Base-by-base conservation (phyloP, 139 green algal genomes). In the Chlorella sp. region DNA sequence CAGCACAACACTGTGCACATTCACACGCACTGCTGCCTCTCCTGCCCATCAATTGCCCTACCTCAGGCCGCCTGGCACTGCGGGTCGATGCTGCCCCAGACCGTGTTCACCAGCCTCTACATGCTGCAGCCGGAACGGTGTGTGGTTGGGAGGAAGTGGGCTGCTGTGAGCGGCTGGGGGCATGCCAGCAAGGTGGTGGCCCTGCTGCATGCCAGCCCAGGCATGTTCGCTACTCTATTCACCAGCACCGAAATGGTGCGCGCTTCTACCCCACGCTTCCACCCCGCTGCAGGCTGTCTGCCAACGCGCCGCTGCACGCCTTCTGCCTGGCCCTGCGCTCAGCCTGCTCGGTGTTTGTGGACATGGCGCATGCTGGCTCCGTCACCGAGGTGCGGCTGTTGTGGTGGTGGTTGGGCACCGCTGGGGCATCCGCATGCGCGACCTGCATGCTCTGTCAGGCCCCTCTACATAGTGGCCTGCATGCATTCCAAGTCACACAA, bases 41-140 rank as follows among this genome's bases (percentile, higher is more conserved):
- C 44, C 44, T 9, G 9, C n/a, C n/a, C n/a, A n/a, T n/a, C n/a
- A n/a, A 7, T 11, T 11, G 7, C 51, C 51, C 68, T 76, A 0
- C 51, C 92, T 65, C 93, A 97, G 86, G 93, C 92, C 12, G 94
- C 87, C 1, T 98, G 94, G 93, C 93, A 97, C 64, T 44, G 32
- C 12, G 95, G 94, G 3, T 81, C 90, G 60, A 83, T 92, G 20
- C 85, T 98, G 26, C 91, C 95, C 28, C 90, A 95, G 82, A 98
- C 95, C 0, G 90, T 99, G 2, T 98, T 94, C 88, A 91, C 92
- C 26, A 95, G 90, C 69, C 85, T 98, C 28, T 97, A 98, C 90
- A 92, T 99, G 92, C 89, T 97, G 60, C 79, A 92, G 34, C 85
- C 88, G 0, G 81, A 93, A 17, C 90, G 93, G 94, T 95, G 56